These are phyloP conservation scores for Zygosaccharomyces bailii DNA, from an alignment of 805 yeast species.

Conservation along the genomic window DNA sequence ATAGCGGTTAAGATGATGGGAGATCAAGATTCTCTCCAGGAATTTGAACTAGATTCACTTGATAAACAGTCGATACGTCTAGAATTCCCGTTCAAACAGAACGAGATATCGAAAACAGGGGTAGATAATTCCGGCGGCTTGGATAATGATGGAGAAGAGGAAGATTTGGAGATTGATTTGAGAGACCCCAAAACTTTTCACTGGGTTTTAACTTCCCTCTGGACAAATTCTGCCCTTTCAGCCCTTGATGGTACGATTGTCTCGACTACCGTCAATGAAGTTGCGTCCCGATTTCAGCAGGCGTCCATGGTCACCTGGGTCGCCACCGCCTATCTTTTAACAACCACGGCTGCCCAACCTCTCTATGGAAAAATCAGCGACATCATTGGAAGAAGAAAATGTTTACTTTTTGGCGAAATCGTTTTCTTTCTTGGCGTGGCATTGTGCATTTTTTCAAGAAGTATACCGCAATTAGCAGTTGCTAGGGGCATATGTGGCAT, in stretches of 20 bases:
- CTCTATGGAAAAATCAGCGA: constrained; percentile 69
- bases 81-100: not conserved
- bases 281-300: constrained; percentile 56
- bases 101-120: not conserved
- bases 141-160: constrained; percentile 5
- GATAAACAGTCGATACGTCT: constrained; percentile 2
- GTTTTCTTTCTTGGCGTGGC: constrained; percentile 46
- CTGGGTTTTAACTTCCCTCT: constrained; percentile 31
- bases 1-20: not conserved
- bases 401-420: constrained; percentile 43
- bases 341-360: constrained; percentile 73
- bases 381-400: constrained; percentile 51
- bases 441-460: constrained; percentile 40
- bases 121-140: not conserved
- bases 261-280: constrained; percentile 53
- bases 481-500: constrained; percentile 57
- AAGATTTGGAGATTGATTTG: constrained; percentile 15
- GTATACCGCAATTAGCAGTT: constrained; percentile 44
- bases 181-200: constrained; percentile 15
- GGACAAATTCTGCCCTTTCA: constrained; percentile 48
- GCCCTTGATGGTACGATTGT: constrained; percentile 61
- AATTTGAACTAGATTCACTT: not conserved
- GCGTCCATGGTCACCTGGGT: constrained; percentile 60
- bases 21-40: not conserved
- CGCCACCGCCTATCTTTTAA: constrained; percentile 64